Base-by-base conservation (phyloP, 2,329 filamentous ascomycete genomes). In the Scytalidium sp. region DNA sequence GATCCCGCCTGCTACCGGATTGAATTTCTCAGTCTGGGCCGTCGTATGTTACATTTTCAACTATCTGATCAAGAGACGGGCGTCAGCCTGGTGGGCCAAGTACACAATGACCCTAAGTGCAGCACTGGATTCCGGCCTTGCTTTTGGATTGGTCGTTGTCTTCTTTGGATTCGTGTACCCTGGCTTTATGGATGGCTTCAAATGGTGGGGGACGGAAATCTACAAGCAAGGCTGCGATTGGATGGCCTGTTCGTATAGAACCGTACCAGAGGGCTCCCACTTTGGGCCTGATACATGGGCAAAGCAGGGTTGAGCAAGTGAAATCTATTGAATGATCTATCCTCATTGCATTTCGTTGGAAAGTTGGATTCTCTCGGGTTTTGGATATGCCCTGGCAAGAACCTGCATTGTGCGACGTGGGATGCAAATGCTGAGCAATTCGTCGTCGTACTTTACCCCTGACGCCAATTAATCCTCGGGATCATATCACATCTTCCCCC, bases 91-190 rank as follows among this genome's bases (percentile, higher is more conserved):
- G 90, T 95, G 90, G 90, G 83, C 83, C 43, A 94, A 95, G 69
- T 95, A 95, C 67, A 93, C 88, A 39, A 94, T 95, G 88, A 92
- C 89, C 3, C 74, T 95, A 46, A 90, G 85, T 50, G 90, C 90
- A 0, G 90, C 88, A 2, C 75, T 95, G 49, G 90, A 95, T 64
- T 91, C 87, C 1, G 89, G 90, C 1, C 73, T 95, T 19, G 90
- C 90, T 0, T 88, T 92, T 60, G 88, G 88, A 22, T 85, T 94
- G 29, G 84, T 95, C 9, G 80, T 93, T 3, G 84, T 94, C 21
- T 95, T 95, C 65, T 93, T 96, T 60, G 88, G 84, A 1, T 87
- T 95, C 56, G 79, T 94, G n/a, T 93, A 91, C 63, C 87, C 90
- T 0, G 88, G 88, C 0, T 81, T 78, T 74, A 87, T 86, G 73